Conservation (phyloP, 257 asterid genomes). For the Pogostemon cablin region DNA sequence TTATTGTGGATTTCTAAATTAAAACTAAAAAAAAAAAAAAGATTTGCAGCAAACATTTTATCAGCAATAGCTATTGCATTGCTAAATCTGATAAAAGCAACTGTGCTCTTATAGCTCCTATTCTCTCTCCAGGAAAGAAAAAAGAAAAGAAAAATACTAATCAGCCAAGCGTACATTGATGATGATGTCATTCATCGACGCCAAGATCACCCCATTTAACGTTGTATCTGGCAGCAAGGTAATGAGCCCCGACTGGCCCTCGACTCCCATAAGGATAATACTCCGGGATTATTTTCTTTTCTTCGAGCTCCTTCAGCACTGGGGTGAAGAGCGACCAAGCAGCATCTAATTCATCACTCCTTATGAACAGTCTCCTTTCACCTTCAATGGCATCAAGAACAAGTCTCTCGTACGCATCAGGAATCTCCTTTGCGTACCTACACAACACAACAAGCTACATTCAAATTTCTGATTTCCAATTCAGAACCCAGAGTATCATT, state of each 20-base stretch:
- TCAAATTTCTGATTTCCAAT: not conserved
- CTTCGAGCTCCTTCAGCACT: constrained; percentile 76
- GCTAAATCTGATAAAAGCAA: not conserved
- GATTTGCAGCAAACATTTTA: not conserved
- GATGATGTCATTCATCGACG: constrained; percentile 46
- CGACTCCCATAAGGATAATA: constrained; percentile 93
- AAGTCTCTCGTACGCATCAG: constrained; percentile 95
- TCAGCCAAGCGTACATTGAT: no score
- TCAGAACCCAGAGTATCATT: not conserved
- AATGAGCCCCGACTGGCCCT: constrained; percentile 95
- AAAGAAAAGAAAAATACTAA: no score
- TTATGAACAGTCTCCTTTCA: constrained; percentile 89
- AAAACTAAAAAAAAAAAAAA: no score
- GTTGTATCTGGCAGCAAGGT: constrained; percentile 84
- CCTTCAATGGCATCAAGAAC: constrained; percentile 95
- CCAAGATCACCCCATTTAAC: constrained; percentile 97
- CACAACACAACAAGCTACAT: constrained; percentile 5
- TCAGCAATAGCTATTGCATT: not conserved
- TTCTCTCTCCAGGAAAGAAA: not conserved
- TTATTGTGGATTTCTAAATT: no score
- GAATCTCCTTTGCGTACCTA: constrained; percentile 92
- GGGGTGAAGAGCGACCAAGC: constrained; percentile 98
- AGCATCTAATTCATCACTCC: constrained; percentile 94
- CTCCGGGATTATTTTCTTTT: constrained; percentile 68
- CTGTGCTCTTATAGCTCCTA: not conserved